Evolutionary conservation across 2,329 filamentous ascomycete genomes (phyloP).

Genomic region (Paraphaeosphaeria sporulosa): DNA sequence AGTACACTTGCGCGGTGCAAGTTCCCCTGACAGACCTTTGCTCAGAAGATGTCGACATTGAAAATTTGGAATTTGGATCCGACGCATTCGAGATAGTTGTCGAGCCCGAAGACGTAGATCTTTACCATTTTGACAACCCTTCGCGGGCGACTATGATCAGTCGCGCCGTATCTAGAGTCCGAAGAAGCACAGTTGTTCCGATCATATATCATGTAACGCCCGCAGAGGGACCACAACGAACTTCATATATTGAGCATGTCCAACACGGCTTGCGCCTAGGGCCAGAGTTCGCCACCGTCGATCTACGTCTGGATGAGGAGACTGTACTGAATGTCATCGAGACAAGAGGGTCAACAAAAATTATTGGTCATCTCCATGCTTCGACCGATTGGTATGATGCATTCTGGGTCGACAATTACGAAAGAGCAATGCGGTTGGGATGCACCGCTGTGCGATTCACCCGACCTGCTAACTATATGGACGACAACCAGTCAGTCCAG

Average conservation of each 20-base stretch:
- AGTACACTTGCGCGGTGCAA: constrained; percentile 72
- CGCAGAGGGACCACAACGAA: constrained; percentile 33
- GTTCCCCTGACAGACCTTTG: constrained; percentile 67
- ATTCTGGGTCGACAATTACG: constrained; percentile 65
- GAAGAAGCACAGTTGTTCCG: constrained; percentile 66
- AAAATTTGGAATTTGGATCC: constrained; percentile 70
- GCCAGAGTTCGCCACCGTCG: constrained; percentile 67
- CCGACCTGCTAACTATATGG: constrained; percentile 63
- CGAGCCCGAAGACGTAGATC: constrained; percentile 41
- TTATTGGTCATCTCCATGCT: constrained; percentile 65
- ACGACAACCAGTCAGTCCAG: constrained; percentile 69
- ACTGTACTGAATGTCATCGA: constrained; percentile 60
- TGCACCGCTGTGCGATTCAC: constrained; percentile 70
- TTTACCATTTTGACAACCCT: constrained; percentile 21
- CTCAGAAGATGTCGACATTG: constrained; percentile 63
- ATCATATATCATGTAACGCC: constrained; percentile 52
- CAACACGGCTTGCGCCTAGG: constrained; percentile 67
- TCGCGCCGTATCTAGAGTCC: constrained; percentile 65
- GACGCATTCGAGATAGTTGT: constrained; percentile 72
- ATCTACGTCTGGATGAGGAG: constrained; percentile 64
- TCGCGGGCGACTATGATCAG: constrained; percentile 58
- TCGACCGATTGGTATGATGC: constrained; percentile 64
- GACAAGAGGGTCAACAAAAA: constrained; percentile 63
- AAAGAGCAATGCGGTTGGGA: constrained; percentile 63
- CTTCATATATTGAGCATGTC: constrained; percentile 63